A percentile compares a stretch with the other conserved stretches of the same genome.
Evolutionary conservation across 2,329 filamentous ascomycete species (phyloP).

Genomic region (Aspergillus ruber): DNA sequence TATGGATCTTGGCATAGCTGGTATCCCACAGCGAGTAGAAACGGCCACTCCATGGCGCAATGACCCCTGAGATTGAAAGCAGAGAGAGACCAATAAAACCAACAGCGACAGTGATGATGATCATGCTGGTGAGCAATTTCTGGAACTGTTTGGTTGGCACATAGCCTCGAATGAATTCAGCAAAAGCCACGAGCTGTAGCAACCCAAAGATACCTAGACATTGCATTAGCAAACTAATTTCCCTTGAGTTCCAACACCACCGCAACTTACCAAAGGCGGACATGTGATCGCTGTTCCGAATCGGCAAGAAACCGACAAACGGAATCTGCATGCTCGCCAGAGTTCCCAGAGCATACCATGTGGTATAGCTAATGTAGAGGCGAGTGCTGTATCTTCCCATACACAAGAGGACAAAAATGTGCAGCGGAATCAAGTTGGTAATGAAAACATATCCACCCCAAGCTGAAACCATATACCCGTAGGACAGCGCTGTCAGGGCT

Average conservation of each 20-base stretch:
- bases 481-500: slow-evolving; percentile 87
- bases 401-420: slow-evolving; percentile 86
- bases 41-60: slow-evolving; percentile 94
- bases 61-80: slow-evolving; percentile 79
- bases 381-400: slow-evolving; percentile 96
- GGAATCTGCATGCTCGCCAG: slow-evolving; percentile 98
- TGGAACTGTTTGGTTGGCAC: slow-evolving; percentile 91
- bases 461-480: slow-evolving; percentile 99
- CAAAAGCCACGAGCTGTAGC: slow-evolving; percentile 84
- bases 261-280: slow-evolving; percentile 69
- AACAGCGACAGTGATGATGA: slow-evolving; percentile 67
- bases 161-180: slow-evolving; percentile 82
- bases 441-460: slow-evolving; percentile 99
- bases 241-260: neutral
- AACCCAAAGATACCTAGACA: slow-evolving; percentile 81
- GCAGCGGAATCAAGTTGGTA: slow-evolving; percentile 89
- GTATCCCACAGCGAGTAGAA: slow-evolving; percentile 99
- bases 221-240: slow-evolving; percentile 13
- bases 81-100: slow-evolving; percentile 69
- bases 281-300: slow-evolving; percentile 98
- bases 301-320: slow-evolving; percentile 93
- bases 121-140: slow-evolving; percentile 71
- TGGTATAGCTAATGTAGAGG: slow-evolving; percentile 93
- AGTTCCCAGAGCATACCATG: slow-evolving; percentile 95
- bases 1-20: slow-evolving; percentile 97